phyloP scores from a whole-genome alignment of 768 basidiomycete species.

The Cyclocybe aegerita region DNA sequence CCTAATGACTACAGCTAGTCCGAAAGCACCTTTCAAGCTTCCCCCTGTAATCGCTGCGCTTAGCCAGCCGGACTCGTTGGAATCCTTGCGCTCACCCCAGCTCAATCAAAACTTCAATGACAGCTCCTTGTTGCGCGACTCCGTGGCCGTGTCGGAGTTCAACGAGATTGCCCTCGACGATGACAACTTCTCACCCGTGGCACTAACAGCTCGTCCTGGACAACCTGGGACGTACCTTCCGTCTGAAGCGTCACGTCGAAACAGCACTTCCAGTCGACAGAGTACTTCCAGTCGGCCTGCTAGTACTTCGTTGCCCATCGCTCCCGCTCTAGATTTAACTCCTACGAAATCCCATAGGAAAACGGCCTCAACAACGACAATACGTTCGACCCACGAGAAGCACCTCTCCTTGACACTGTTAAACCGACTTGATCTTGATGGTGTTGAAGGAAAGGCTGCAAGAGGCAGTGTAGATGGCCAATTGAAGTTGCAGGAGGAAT shows the following conservation, averaged over 20 bases:
- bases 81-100: conserved; percentile 53
- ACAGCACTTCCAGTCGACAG: not conserved
- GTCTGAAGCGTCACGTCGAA: no score
- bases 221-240: conserved; percentile 1
- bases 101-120: conserved; percentile 24
- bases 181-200: conserved; percentile 39
- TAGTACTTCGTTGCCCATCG: conserved; percentile 9
- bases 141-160: conserved; percentile 59
- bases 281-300: conserved; percentile 7
- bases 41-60: conserved; percentile 18
- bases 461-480: conserved; percentile 62
- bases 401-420: conserved; percentile 47
- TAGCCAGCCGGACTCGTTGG: conserved; percentile 30
- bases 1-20: conserved; percentile 19
- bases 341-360: conserved; percentile 52
- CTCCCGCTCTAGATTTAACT: conserved; percentile 3
- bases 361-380: conserved; percentile 60
- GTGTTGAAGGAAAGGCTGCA: conserved; percentile 36
- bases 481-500: conserved; percentile 75
- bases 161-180: conserved; percentile 64
- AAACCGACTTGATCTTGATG: conserved; percentile 51
- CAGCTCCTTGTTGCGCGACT: conserved; percentile 33
- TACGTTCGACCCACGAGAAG: conserved; percentile 45
- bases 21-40: conserved; percentile 17
- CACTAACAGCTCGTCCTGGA: conserved; percentile 26